Evolutionary conservation across 1,284 basidiomycete species (phyloP), one percentile per base, ranked within the genome.

Genomic region (Cutaneotrichosporon cutaneum): DNA sequence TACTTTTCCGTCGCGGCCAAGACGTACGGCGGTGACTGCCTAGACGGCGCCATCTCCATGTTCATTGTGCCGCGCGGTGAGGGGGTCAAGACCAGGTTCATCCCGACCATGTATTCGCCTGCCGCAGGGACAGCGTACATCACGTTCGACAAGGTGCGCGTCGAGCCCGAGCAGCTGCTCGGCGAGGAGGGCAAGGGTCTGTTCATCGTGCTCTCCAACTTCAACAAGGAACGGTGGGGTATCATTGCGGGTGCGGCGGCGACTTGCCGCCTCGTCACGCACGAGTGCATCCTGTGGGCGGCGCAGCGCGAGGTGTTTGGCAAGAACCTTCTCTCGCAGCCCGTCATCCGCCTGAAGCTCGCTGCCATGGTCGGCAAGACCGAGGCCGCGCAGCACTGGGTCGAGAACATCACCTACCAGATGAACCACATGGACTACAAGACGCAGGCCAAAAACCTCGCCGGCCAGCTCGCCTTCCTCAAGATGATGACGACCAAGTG

Each of bases 341-440:
- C 92, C 7, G 89, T 94, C 64, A 88, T 96, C 70, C 85, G 92
- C 59, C 83, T 56, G 53, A 81, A 78, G 60, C 79, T 95, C 54
- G 92, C 91, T 2, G 82, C 82, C 27, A 92, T 94, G 90, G 92
- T 94, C 63, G 85, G 89, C 24, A 87, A 90, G 62, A 84, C 85
- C 36, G 91, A 94, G 80, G 86, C 89, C 0, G 86, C 86, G 60
- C 93, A 96, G 74, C 86, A 85, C 53, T 96, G 92, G 92, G 81
- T 95, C 27, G 94, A 97, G 67, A 89, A 86, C 72, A 82, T 95
- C 65, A 94, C 92, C 0, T 87, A 88, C 77, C 93, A 95, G 79
- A 95, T 95, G 93, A 87, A 85, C 75, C 87, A 93, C 70, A 93
- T 93, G 77, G 71, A 78, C 71, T 77, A 97, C 77, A 84, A 83